Conservation (phyloP, 2,329 filamentous ascomycete species). For the Penicillium rolfsii region DNA sequence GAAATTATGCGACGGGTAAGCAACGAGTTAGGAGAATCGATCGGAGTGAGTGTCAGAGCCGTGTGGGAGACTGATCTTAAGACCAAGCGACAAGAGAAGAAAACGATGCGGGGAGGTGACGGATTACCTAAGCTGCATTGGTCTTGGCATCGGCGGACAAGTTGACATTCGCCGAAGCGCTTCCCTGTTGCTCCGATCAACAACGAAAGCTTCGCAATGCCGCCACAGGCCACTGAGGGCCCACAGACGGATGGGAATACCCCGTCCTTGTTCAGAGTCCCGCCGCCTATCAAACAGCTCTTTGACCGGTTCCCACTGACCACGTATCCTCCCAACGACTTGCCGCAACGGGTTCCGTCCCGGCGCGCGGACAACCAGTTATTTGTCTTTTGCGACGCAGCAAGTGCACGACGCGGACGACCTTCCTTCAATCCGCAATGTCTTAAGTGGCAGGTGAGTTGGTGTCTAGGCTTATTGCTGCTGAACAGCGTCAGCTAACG, state of each 20-base stretch:
- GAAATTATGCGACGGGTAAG: conserved; percentile 7
- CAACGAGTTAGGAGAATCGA: not conserved
- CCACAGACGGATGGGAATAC: conserved; percentile 28
- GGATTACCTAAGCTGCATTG: conserved; percentile 10
- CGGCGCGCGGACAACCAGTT: conserved; percentile 60
- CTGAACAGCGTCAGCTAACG: conserved; percentile 16
- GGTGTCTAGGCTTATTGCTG: not conserved
- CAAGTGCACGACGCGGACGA: conserved; percentile 62
- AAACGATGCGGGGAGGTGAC: conserved; percentile 14
- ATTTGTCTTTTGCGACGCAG: conserved; percentile 73
- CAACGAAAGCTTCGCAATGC: conserved; percentile 26
- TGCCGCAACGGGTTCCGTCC: conserved; percentile 65
- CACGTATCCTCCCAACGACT: conserved; percentile 73
- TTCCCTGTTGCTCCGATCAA: conserved; percentile 12
- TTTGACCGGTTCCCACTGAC: conserved; percentile 83
- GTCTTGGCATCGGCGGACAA: conserved; percentile 8
- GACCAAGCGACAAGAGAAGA: not conserved
- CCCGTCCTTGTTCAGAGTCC: conserved; percentile 51
- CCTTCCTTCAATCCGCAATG: conserved; percentile 92
- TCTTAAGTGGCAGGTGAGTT: conserved; percentile 87
- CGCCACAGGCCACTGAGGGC: conserved; percentile 30
- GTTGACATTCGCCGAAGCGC: conserved; percentile 13
- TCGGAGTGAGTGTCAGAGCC: not conserved
- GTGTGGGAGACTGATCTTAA: not conserved
- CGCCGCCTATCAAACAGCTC: conserved; percentile 74